phyloP scores from a whole-genome alignment of 2,329 filamentous ascomycete species.

The Moelleriella libera region DNA sequence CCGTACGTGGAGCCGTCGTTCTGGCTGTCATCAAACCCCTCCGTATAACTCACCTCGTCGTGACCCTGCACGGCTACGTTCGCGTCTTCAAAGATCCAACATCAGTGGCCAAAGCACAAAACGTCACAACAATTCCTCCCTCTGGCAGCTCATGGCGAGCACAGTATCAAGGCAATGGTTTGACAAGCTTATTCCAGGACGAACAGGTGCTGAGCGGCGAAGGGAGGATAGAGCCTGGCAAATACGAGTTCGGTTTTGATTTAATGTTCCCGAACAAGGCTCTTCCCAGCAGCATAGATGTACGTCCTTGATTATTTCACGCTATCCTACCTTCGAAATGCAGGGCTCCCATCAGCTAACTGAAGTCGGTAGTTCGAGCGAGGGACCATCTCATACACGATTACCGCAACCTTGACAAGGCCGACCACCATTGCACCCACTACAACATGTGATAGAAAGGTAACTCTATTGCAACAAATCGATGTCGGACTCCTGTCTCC shows the following conservation, averaged over 20 bases:
- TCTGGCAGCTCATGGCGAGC: constrained; percentile 22
- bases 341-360: too few relatives aligned
- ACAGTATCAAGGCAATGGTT: constrained; percentile 60
- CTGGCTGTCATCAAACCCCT: constrained; percentile 61
- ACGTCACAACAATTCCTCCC: constrained; percentile 25
- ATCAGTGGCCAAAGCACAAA: constrained; percentile 36
- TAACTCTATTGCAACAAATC: constrained; percentile 67
- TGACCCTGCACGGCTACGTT: constrained; percentile 65
- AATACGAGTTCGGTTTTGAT: constrained; percentile 70
- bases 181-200: constrained; percentile 71
- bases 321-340: too few relatives aligned
- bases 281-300: constrained; percentile 87
- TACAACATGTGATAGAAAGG: constrained; percentile 64
- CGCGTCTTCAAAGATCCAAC: constrained; percentile 62
- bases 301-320: constrained; percentile 30
- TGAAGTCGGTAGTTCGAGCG: constrained; percentile 62
- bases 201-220: constrained; percentile 70
- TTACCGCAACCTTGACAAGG: constrained; percentile 79
- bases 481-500: constrained; percentile 65
- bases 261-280: constrained; percentile 53
- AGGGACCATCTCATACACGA: constrained; percentile 81
- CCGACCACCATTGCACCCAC: constrained; percentile 77
- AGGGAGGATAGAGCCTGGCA: constrained; percentile 57
- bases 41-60: constrained; percentile 66
- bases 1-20: constrained; percentile 59